Base-by-base conservation (phyloP, 331 rosid genomes). In the Cydonia oblonga region DNA sequence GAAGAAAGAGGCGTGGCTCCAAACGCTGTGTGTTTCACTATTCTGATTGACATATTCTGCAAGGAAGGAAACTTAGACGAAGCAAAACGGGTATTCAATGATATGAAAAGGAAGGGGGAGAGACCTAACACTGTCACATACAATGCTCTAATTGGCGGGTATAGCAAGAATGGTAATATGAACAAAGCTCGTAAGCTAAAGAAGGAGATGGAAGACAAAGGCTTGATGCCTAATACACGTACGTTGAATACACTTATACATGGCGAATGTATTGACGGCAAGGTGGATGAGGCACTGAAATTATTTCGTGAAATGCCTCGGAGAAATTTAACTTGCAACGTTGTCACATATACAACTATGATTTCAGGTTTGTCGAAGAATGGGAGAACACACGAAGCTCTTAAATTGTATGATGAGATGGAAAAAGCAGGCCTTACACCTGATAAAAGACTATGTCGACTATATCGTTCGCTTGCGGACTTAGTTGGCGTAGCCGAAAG, bases 31-130 rank as follows among this genome's bases (percentile, higher is more conserved):
- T 85, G 82, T 24, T 89, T 78, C 78, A 85, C 89, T 72, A 85
- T 69, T 38, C 79, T 87, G 81, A 80, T 93, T 65, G 96, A 87
- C 78, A 89, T 89, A 76, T 82, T 80, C 80, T 86, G 98, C 83
- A 87, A 93, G 83, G 97, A 90, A 85, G 92, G 96, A 60, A 80
- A 89, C 81, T 74, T 93, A 62, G 88, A 53, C n/a, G 93, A 89
- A 76, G 97, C 96, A 22, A 87, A 78, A 65, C 69, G 84, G 79
- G 58, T 86, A 61, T 72, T 90, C 30, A 59, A 78, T 64, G 88
- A 89, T 61, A 89, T 89, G 92, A 84, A 79, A 69, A 82, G 65
- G 76, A 87, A 28, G 81, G 90, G 91, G 26, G 75, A 74, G 66
- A 68, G 64, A 73, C 92, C 96, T 44, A 90, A 84, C 74, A 59